Base-by-base conservation (phyloP, 768 basidiomycete genomes). In the Russula brevipes region DNA sequence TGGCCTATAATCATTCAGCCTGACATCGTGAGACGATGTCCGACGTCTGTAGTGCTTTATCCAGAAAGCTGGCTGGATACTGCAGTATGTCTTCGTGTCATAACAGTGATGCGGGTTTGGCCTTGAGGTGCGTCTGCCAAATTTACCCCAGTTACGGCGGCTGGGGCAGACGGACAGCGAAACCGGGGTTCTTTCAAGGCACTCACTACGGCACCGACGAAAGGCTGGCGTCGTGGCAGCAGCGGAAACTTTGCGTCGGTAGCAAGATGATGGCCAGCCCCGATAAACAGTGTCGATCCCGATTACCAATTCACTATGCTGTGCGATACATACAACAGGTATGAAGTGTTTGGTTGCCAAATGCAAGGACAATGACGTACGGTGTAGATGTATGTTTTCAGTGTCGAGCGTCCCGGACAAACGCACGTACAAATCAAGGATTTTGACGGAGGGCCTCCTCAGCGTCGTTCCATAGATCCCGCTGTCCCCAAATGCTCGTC, bases 381-480 rank as follows among this genome's bases (percentile, higher is more conserved):
- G 24, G 24, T 24, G 56, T 19, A 45, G 30, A 24, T 47, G 36
- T 16, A n/a, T 7, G 12, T n/a, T n/a, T n/a, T n/a, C n/a, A n/a
- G n/a, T n/a, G n/a, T 9, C 35, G 17, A 54, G 31, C 6, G 6
- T 16, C 33, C 16, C 4, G 39, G 11, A 38, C 5, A 17, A 10
- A 55, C 12, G 24, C 9, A 45, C 30, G 33, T 33, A 33, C 36
- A 38, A 56, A 39, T 24, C 17, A 39, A 17, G 12, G 46, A 31
- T 12, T 46, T 30, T 19, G 42, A 36, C 58, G 33, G 24, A 64
- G 17, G 11, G 47, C 12, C 54, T 54, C 76, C 69, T 86, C 84
- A 24, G 86, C 89, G 69, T 92, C 90, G 73, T 75, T 75, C 91
- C 90, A 94, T 46, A 94, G 74, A 72, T 94, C 91, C 56, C 77